Evolutionary conservation across 78 protist species (phyloP).

Genomic region (Dictyostelium discoideum): dicty_2.7 NC_007088.5:2201001-2201500

Average conservation of each 20-base stretch:
- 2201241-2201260: constrained; percentile 52
- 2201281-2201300: constrained; percentile 41
- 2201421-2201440: no score
- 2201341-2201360: no score
- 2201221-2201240: constrained; percentile 41
- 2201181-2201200: constrained; percentile 4
- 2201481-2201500: no score
- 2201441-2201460: no score
- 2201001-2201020: not conserved
- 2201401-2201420: no score
- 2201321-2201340: not conserved
- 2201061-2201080: constrained; percentile 18
- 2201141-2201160: not conserved
- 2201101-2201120: not conserved
- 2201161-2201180: constrained; percentile 3
- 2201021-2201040: constrained; percentile 11
- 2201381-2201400: no score
- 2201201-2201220: constrained; percentile 30
- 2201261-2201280: constrained; percentile 47
- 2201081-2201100: constrained; percentile 6
- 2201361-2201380: no score
- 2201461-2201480: no score
- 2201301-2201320: not conserved
- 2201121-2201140: not conserved
- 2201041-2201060: not conserved